Percentiles rank a stretch among this genome's conserved stretches.
These are phyloP conservation scores for Hamamelis virginiana DNA, from an alignment of 164 flowering plant genomes.

Conservation along the genomic window DNA sequence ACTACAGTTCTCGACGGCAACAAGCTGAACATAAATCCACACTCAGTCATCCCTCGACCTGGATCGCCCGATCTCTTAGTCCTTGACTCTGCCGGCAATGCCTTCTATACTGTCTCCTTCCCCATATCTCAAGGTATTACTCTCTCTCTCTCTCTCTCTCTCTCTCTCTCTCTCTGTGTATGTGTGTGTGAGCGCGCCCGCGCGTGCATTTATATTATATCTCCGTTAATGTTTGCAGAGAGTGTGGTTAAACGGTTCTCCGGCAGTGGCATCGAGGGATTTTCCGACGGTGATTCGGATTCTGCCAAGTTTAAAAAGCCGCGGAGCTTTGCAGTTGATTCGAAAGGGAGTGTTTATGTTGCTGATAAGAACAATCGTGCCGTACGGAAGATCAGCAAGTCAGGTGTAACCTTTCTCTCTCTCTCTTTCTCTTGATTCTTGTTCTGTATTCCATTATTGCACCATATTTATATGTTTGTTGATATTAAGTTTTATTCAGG, in stretches of 20 bases:
- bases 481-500: no score
- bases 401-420: conserved; percentile 31
- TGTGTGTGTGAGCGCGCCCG: no score
- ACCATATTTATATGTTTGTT: no score
- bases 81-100: conserved; percentile 59
- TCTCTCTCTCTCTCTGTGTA: neutral
- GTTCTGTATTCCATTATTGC: neutral
- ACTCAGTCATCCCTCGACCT: conserved; percentile 34
- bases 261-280: conserved; percentile 50
- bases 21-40: conserved; percentile 53
- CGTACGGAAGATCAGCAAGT: conserved; percentile 58
- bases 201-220: no score
- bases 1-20: conserved; percentile 62
- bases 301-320: conserved; percentile 54
- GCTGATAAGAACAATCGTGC: conserved; percentile 57
- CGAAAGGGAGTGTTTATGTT: conserved; percentile 68
- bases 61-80: conserved; percentile 48
- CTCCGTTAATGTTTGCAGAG: conserved; percentile 35
- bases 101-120: conserved; percentile 48
- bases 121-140: conserved; percentile 53
- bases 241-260: conserved; percentile 38
- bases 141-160: neutral
- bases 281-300: conserved; percentile 52
- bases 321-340: conserved; percentile 66
- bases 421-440: neutral